Evolutionary conservation across 192 early-diverging fungal species (phyloP).

Genomic region (Linnemannia schmuckeri): DNA sequence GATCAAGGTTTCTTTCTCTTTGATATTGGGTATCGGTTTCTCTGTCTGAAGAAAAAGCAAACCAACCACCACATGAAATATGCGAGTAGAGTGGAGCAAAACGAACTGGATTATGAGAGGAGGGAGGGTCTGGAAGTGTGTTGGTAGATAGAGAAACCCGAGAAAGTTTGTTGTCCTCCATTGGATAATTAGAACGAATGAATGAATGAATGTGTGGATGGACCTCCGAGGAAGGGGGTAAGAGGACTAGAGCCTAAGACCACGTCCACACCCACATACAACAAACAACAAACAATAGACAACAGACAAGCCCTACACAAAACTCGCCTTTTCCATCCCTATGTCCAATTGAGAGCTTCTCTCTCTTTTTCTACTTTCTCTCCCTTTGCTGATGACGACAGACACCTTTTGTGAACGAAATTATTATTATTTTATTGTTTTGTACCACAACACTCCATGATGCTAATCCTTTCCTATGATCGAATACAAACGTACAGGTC

Average conservation of each 20-base stretch:
- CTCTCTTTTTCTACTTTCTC: not conserved
- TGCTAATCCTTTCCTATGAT: not conserved
- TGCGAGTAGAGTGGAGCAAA: not conserved
- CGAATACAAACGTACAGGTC: conserved; percentile 63
- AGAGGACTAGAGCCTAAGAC: no score
- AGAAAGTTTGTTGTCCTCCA: not conserved
- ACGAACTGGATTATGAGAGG: not conserved
- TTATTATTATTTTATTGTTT: conserved; percentile 1
- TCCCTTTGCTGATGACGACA: not conserved
- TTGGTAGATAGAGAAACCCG: not conserved
- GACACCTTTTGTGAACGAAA: not conserved
- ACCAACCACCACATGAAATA: not conserved
- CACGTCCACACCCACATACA: no score
- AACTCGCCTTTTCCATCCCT: not conserved
- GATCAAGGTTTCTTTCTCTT: not conserved
- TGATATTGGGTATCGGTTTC: not conserved
- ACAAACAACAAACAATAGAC: no score
- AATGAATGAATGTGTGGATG: not conserved
- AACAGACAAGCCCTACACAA: not conserved
- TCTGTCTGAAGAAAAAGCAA: not conserved
- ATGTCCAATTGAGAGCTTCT: not conserved
- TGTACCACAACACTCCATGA: not conserved
- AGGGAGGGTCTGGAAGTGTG: not conserved
- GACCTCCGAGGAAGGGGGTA: not conserved
- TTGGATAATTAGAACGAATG: not conserved